A percentile compares a stretch with the other conserved stretches of the same genome.
These are phyloP conservation scores for Symbiodinium pilosum DNA, from an alignment of 73 alveolate genomes.

Conservation along the genomic window DNA sequence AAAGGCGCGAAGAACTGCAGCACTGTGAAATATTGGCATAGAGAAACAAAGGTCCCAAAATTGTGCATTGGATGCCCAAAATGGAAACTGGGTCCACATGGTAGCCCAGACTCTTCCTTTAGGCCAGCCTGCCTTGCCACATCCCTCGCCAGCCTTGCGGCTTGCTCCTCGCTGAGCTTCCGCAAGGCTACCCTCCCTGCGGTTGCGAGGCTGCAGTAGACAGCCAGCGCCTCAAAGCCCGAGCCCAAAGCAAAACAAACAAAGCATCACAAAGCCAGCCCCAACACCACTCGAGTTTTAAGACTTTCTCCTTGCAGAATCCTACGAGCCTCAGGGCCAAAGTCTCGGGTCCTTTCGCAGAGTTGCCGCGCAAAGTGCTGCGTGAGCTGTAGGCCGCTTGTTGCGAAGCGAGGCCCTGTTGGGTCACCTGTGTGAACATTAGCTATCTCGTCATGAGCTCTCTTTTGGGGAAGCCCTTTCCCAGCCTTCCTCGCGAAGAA, in stretches of 20 bases:
- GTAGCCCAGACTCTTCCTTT: too few relatives aligned
- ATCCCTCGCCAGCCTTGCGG: not conserved
- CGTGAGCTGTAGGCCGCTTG: not conserved
- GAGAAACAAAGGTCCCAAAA: too few relatives aligned
- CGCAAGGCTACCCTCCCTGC: slow-evolving; percentile 37
- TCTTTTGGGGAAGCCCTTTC: not conserved
- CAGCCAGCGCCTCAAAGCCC: not conserved
- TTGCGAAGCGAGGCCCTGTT: not conserved
- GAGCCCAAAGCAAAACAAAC: too few relatives aligned
- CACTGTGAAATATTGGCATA: too few relatives aligned
- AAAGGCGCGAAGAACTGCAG: too few relatives aligned
- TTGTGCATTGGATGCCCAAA: too few relatives aligned
- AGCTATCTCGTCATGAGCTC: not conserved
- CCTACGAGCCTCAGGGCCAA: slow-evolving; percentile 20
- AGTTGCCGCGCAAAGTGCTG: not conserved
- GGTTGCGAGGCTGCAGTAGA: not conserved
- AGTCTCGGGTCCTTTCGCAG: not conserved
- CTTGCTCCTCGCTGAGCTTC: slow-evolving; percentile 12
- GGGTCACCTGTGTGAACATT: not conserved
- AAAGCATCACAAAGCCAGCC: not conserved
- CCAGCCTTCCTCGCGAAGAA: not conserved
- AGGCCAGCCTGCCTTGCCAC: not conserved
- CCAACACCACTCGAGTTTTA: too few relatives aligned
- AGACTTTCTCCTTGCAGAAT: too few relatives aligned
- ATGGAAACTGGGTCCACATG: too few relatives aligned